Evolutionary conservation across 345 rosid genomes (phyloP).

Genomic region (Populus euphratica): DNA sequence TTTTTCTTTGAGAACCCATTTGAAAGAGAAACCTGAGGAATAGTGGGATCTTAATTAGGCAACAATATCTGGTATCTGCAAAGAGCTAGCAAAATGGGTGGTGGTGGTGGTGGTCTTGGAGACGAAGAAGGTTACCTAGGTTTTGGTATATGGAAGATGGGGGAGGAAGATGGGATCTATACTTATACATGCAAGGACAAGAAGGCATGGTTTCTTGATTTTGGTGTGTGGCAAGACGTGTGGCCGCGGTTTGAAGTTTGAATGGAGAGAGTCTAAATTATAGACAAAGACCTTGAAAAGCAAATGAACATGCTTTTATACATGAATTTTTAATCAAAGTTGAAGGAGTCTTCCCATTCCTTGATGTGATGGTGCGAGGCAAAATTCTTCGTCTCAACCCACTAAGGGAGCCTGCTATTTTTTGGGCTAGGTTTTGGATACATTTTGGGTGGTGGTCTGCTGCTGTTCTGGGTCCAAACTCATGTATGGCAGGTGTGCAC

Average conservation of each 20-base stretch:
- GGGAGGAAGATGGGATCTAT: not conserved
- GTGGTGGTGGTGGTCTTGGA: not conserved
- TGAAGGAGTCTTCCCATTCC: not conserved
- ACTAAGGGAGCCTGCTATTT: not conserved
- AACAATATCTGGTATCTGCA: not conserved
- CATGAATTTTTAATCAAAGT: not conserved
- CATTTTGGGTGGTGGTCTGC: not conserved
- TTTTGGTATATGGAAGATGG: not conserved
- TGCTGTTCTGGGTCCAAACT: not conserved
- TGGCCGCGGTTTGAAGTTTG: conserved; percentile 21
- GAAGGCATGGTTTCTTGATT: not conserved
- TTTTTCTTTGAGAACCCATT: conserved; percentile 3
- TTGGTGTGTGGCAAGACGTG: not conserved
- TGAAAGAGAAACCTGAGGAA: not conserved
- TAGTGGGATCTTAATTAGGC: not conserved
- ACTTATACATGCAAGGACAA: no score
- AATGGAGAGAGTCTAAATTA: conserved; percentile 7
- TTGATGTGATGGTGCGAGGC: no score
- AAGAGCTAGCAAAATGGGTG: not conserved
- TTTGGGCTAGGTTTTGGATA: not conserved
- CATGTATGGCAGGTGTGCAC: not conserved
- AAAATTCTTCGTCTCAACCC: not conserved
- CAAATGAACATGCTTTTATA: not conserved
- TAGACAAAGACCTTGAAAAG: not conserved
- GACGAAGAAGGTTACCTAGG: not conserved